phyloP scores from a whole-genome alignment of 805 yeast species.

The Kregervanrija delftensis region DNA sequence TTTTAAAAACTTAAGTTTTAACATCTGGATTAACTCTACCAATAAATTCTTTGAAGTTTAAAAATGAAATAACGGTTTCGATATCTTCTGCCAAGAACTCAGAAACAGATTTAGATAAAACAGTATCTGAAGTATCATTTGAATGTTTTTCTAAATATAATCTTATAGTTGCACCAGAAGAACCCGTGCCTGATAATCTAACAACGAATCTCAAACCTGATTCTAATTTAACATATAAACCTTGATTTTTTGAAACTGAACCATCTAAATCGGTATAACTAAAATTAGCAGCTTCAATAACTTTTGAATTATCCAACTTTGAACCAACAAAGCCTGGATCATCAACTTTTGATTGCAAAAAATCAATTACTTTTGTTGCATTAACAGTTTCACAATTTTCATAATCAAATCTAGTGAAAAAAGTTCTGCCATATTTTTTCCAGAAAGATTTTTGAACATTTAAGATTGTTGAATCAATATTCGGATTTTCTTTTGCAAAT shows the following conservation, averaged over 20 bases:
- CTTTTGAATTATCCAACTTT: constrained; percentile 37
- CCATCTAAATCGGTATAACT: constrained; percentile 94
- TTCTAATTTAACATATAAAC: constrained; percentile 73
- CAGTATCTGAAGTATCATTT: constrained; percentile 44
- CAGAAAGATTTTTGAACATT: constrained; percentile 82
- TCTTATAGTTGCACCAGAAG: constrained; percentile 95
- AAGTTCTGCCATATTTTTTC: constrained; percentile 92
- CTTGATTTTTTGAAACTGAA: constrained; percentile 80
- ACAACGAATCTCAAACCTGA: constrained; percentile 83
- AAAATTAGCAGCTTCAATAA: constrained; percentile 80
- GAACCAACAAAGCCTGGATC: constrained; percentile 42
- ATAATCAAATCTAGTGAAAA: constrained; percentile 91
- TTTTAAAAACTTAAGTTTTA: constrained; percentile 43
- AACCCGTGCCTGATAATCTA: constrained; percentile 94
- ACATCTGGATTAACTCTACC: constrained; percentile 89
- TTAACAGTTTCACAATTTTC: constrained; percentile 75
- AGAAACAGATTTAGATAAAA: constrained; percentile 44
- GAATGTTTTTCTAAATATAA: constrained; percentile 84
- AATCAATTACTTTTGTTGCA: constrained; percentile 60
- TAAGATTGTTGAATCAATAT: constrained; percentile 49
- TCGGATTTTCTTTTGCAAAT: constrained; percentile 53
- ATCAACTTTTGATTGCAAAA: constrained; percentile 35
- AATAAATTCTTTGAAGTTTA: constrained; percentile 64
- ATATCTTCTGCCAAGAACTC: constrained; percentile 63
- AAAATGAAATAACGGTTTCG: constrained; percentile 53